Base-by-base conservation (phyloP, 768 basidiomycete genomes). In the Tylopilus felleus region DNA sequence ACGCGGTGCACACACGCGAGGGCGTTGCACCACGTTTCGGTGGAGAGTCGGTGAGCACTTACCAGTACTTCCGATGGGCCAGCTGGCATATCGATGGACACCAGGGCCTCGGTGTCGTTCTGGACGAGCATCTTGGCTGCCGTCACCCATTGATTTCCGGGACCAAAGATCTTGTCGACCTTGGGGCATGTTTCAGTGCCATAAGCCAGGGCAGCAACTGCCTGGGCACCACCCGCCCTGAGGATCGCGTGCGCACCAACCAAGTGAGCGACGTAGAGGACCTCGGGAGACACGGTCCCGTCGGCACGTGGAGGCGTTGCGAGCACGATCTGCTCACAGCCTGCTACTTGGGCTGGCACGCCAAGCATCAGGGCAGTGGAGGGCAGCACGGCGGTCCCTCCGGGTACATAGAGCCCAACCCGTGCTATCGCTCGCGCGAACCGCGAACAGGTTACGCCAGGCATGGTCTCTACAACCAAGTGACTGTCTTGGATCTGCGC, bases 41-140 rank as follows among this genome's bases (percentile, higher is more conserved):
- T 31, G 6, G 38, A 38, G n/a, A 7, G 28, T 25, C 19, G 4
- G 28, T 31, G 40, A 38, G 6, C 17, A 67, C 69, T 71, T 65
- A 97, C 97, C 64, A 99, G 77, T 22, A 99, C 96, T 73, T 99
- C 97, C 4, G 91, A 94, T 27, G 97, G 97, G 8, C 97, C 97
- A 31, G 97, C 97, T 46, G 97, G 97, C 93, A 99, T 98, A 71
- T 99, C 97, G 63, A 98, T 99, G 16, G 92, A 90, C 8, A 98
- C 94, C 57, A 95, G 72, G 9, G 97, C 96, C 63, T 95, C 90
- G 13, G 95, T 95, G 67, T 99, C 97, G 71, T 98, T 99, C 69
- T 98, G 95, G 23, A 99, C 96, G 50, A 96, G 73, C 97, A 99
- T 98, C 76, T 99, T 99, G 48, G 96, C 97, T 2, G 97, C 97